Conservation (phyloP, 108 stramenopile genomes). For the Cyclostephanos tholiformis region DNA sequence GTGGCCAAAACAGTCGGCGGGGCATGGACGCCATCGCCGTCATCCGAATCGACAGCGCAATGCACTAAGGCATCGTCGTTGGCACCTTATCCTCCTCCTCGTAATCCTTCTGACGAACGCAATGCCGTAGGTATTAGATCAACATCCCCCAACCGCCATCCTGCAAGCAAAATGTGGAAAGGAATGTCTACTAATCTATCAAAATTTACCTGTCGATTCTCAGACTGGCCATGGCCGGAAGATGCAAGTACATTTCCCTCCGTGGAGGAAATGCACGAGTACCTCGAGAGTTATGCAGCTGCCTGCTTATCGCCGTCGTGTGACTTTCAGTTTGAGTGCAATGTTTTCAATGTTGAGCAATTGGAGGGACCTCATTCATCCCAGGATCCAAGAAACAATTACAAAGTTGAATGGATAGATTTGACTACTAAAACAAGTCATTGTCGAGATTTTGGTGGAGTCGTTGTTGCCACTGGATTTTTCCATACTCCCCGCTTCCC, state of each 20-base stretch:
- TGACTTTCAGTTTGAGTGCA: conserved; percentile 53
- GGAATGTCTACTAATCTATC: conserved; percentile 71
- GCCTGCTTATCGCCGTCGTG: conserved; percentile 39
- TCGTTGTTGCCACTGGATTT: conserved; percentile 70
- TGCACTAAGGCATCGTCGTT: neutral
- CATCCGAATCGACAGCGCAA: conserved; percentile 11
- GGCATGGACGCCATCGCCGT: conserved; percentile 42
- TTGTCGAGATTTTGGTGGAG: conserved; percentile 62
- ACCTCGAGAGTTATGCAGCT: conserved; percentile 57
- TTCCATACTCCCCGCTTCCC: conserved; percentile 63
- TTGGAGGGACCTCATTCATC: conserved; percentile 1
- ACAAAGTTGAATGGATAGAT: conserved; percentile 67
- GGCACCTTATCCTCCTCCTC: neutral
- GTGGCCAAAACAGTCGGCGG: conserved; percentile 48
- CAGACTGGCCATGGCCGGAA: conserved; percentile 71
- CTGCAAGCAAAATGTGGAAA: conserved; percentile 63
- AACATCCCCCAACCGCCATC: conserved; percentile 12
- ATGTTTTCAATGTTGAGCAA: conserved; percentile 54
- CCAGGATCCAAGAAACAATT: conserved; percentile 24
- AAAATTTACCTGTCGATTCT: conserved; percentile 68
- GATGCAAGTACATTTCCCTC: conserved; percentile 62
- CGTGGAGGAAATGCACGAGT: conserved; percentile 58
- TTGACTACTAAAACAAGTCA: conserved; percentile 34
- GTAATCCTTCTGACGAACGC: neutral
- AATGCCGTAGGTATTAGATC: neutral